Base-by-base conservation (phyloP, 164 flowering plant genomes). In the Vitis labrusca region DNA sequence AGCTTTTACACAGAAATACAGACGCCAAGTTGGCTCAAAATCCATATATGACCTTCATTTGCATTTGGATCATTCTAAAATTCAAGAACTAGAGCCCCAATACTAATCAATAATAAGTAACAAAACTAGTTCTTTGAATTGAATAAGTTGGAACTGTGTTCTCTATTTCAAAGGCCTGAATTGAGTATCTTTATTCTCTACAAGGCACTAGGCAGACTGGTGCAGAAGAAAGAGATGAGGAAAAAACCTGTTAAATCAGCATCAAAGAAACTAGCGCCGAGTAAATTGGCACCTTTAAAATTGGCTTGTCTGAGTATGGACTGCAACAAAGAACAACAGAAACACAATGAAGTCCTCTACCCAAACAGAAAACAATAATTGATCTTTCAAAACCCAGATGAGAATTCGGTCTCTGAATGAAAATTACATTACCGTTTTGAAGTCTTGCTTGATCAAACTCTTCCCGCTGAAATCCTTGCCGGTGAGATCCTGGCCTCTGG, bases 181-280 rank as follows among this genome's bases (percentile, higher is more conserved):
- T 37, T 37, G 44, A 37, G 44, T 37, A 37, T 23, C 27, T 23
- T 23, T 23, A 23, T 23, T 23, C 27, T 23, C 27, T 23, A 23
- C 27, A 23, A 23, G 27, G 27, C 27, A 23, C 27, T 23, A 23
- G 27, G 27, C 2, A 23, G 27, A 37, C 2, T 37, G 44, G 5
- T 37, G 7, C 7, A 37, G 5, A 49, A 8, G 13, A n/a, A 61
- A 19, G 63, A 50, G 17, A 57, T 9, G 11, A 30, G 17, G 17
- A 17, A 50, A 61, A 64, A 56, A 93, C 99, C 97, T 83, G 98
- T 95, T 73, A 95, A 83, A 89, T 95, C 99, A 60, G 98, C 97
- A 85, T 95, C 99, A 64, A 95, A 95, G 82, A 95, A 95, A 87
- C 99, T 95, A 50, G 99, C 98, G 59, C 99, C 98, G 5, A 91